Percentiles rank a stretch among this genome's conserved stretches.
These are phyloP conservation scores for Monoraphidium neglectum DNA, from an alignment of 139 green algal genomes.

Conservation along the genomic window DNA sequence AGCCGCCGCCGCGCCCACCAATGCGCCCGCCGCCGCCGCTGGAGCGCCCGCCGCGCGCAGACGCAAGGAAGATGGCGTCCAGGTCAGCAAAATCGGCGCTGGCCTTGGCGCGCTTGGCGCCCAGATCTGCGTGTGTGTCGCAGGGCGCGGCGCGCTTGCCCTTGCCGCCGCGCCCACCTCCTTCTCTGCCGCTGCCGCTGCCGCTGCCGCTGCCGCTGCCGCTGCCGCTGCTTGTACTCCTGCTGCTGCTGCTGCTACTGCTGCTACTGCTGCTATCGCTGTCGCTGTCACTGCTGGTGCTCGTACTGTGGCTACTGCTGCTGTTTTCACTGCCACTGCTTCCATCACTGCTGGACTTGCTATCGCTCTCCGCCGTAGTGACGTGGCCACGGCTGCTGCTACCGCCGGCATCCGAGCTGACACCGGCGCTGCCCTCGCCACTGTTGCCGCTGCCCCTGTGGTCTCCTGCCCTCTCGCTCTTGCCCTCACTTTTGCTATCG, in stretches of 20 bases:
- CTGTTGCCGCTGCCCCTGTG: background rate
- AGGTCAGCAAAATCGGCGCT: too few species aligned
- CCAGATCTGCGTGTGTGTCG: too few species aligned
- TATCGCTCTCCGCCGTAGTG: slow-evolving; percentile 15
- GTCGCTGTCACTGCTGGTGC: slow-evolving; percentile 7
- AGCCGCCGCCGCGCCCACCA: too few species aligned
- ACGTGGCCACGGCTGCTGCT: background rate
- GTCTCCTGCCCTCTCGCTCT: background rate
- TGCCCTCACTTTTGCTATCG: background rate
- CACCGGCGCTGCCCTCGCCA: background rate
- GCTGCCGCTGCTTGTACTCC: slow-evolving; percentile 2
- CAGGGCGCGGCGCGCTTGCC: too few species aligned
- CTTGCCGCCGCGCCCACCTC: too few species aligned
- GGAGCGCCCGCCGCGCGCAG: background rate
- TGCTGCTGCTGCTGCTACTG: background rate
- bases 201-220: too few species aligned
- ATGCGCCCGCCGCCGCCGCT: background rate
- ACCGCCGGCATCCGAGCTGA: too few species aligned
- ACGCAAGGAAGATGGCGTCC: background rate
- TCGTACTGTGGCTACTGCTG: slow-evolving; percentile 19
- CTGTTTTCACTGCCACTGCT: slow-evolving; percentile 10
- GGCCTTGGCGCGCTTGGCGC: too few species aligned
- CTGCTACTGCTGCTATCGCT: background rate
- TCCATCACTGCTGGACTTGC: background rate
- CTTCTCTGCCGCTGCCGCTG: too few species aligned